phyloP scores from a whole-genome alignment of 2,329 filamentous ascomycete species.

The Sporothrix pseudoabietina region DNA sequence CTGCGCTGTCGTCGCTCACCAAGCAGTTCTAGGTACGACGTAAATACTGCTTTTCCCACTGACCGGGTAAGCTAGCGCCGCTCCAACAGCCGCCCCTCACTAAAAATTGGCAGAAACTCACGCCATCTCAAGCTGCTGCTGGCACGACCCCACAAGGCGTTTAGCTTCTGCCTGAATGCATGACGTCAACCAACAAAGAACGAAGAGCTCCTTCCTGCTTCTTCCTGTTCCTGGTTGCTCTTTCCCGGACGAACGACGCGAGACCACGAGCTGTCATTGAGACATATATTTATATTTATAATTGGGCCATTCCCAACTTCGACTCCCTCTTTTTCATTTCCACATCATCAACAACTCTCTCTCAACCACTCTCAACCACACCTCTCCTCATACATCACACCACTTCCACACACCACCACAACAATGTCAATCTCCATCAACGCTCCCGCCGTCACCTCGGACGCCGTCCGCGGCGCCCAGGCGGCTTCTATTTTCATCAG shows the following conservation, averaged over 20 bases:
- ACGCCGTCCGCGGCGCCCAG: constrained; percentile 47
- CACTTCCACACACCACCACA: not conserved
- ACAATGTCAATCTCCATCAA: constrained; percentile 17
- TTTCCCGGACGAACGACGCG: not conserved
- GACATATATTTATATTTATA: constrained; percentile 8
- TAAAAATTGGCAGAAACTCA: not conserved
- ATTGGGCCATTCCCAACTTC: not conserved
- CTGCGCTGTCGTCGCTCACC: not conserved
- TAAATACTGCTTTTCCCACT: not conserved
- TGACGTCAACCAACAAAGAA: constrained; percentile 19
- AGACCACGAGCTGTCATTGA: not conserved
- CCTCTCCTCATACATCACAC: not conserved
- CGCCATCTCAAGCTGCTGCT: not conserved
- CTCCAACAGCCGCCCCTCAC: too few species aligned
- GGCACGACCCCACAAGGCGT: not conserved
- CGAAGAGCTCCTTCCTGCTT: constrained; percentile 8
- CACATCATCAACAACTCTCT: not conserved
- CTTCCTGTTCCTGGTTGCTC: constrained; percentile 9
- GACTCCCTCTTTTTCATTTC: not conserved
- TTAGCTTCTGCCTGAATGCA: constrained; percentile 15
- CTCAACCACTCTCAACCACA: not conserved
- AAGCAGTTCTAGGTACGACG: too few species aligned
- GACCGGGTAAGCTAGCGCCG: constrained; percentile 8
- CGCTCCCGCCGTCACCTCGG: not conserved
- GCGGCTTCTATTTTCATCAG: constrained; percentile 55